Base-by-base conservation (phyloP, 805 yeast species). In the Wilhelminamyces savonicus region DNA sequence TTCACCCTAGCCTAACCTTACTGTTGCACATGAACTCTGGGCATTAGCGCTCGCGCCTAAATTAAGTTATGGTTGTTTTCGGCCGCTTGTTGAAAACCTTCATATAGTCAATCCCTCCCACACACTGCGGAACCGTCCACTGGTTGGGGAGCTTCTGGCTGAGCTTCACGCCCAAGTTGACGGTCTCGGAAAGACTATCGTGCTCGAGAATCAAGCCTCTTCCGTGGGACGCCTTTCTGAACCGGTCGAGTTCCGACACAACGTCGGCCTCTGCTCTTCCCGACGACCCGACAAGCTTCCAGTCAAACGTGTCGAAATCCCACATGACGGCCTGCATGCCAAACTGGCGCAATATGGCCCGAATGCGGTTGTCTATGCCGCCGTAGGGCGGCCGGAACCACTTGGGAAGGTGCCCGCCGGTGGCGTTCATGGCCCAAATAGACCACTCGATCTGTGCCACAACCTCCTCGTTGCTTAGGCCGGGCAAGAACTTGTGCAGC, bases 351-450 rank as follows among this genome's bases (percentile, higher is more conserved):
- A 85, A 71, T 31, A 90, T 83, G 2, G 78, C 60, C 34, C 97
- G 63, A 1, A 90, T 82, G 31, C 97, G 63, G 51, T 87, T 80
- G 58, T 90, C 98, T 20, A 85, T 68, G 0, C 95, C 97, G 1
- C 97, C 98, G 50, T 85, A 90, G 1, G 98, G 98, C 0, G 98
- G 98, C 42, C 98, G 71, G 54, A 83, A 90, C 83, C 90, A 90
- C 47, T 80, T 81, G 5, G 98, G 98, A 7, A 83, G 51, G 46
- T 87, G 88, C 16, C 78, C 66, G 0, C 85, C 83, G 0, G 97
- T 87, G 1, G 96, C 96, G 59, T 90, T 88, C 87, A 88, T 84
- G 4, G 97, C 96, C 97, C 97, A 90, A 19, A 86, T 76, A 2
- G 94, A 78, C 98, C 98, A 90, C 54, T 88, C 80, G 22, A 90